phyloP scores from a whole-genome alignment of 1,139 yeast species.

The Pichia norvegensis region DNA sequence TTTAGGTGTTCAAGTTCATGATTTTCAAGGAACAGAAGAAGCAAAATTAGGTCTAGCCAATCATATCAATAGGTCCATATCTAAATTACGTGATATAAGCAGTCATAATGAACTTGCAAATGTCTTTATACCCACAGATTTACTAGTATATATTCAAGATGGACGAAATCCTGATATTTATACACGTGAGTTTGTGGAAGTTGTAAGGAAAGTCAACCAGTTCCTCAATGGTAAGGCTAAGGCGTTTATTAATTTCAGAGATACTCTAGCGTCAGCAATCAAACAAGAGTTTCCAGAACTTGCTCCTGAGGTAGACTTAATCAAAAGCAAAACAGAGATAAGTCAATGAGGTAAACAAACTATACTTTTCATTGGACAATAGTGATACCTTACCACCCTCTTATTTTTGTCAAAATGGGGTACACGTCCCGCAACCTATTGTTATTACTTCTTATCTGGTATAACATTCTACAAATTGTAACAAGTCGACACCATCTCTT shows the following conservation, averaged over 20 bases:
- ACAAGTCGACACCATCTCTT: neutral
- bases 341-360: neutral
- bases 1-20: slow-evolving; percentile 86
- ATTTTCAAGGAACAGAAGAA: slow-evolving; percentile 76
- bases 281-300: slow-evolving; percentile 73
- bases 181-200: slow-evolving; percentile 92
- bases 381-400: no score
- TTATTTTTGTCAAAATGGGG: no score
- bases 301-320: slow-evolving; percentile 42
- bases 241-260: slow-evolving; percentile 52
- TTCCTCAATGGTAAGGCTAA: slow-evolving; percentile 73
- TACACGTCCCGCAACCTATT: no score
- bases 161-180: slow-evolving; percentile 97
- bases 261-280: slow-evolving; percentile 61
- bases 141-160: slow-evolving; percentile 79
- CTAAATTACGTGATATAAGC: slow-evolving; percentile 17
- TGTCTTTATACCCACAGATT: slow-evolving; percentile 65
- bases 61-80: slow-evolving; percentile 25
- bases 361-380: no score
- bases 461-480: no score
- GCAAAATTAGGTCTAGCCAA: slow-evolving; percentile 47
- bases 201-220: slow-evolving; percentile 82
- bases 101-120: slow-evolving; percentile 28
- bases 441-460: no score
- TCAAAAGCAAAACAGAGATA: slow-evolving; percentile 25